A percentile compares a stretch with the other conserved stretches of the same genome.
These are phyloP conservation scores for Peronospora belbahrii DNA, from an alignment of 352 stramenopile species.

Conservation along the genomic window DNA sequence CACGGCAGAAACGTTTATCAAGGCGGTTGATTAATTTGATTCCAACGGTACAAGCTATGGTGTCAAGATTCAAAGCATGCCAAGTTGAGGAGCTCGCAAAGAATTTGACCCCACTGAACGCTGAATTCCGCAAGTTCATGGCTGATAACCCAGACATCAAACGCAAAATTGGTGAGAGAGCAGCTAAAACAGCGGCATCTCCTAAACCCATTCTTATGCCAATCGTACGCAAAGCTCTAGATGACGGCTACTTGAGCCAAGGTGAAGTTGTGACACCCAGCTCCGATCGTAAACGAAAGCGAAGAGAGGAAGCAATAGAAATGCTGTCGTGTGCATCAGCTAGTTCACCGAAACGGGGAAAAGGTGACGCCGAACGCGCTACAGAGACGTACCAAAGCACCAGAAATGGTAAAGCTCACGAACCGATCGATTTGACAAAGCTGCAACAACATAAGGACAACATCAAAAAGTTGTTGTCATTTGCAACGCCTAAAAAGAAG, in stretches of 20 bases:
- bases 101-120: slow-evolving; percentile 28
- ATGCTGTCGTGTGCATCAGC: slow-evolving; percentile 30
- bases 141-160: slow-evolving; percentile 30
- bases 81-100: slow-evolving; percentile 27
- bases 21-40: slow-evolving; percentile 57
- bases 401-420: neutral
- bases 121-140: slow-evolving; percentile 43
- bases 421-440: slow-evolving; percentile 17
- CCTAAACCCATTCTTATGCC: slow-evolving; percentile 12
- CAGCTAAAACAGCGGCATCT: neutral
- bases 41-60: slow-evolving; percentile 43
- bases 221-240: slow-evolving; percentile 25
- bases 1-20: slow-evolving; percentile 34
- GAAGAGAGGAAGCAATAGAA: slow-evolving; percentile 41
- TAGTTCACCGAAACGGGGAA: neutral
- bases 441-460: slow-evolving; percentile 46
- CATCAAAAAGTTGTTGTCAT: slow-evolving; percentile 36
- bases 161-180: slow-evolving; percentile 7
- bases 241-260: slow-evolving; percentile 60
- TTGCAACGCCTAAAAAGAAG: slow-evolving; percentile 35
- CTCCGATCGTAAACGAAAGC: slow-evolving; percentile 37
- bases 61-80: slow-evolving; percentile 30
- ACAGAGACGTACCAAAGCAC: slow-evolving; percentile 11
- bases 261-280: slow-evolving; percentile 16
- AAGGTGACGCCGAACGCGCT: neutral